Base-by-base conservation (phyloP, 176 grass and related monocot species). In the Juncus inflexus region DNA sequence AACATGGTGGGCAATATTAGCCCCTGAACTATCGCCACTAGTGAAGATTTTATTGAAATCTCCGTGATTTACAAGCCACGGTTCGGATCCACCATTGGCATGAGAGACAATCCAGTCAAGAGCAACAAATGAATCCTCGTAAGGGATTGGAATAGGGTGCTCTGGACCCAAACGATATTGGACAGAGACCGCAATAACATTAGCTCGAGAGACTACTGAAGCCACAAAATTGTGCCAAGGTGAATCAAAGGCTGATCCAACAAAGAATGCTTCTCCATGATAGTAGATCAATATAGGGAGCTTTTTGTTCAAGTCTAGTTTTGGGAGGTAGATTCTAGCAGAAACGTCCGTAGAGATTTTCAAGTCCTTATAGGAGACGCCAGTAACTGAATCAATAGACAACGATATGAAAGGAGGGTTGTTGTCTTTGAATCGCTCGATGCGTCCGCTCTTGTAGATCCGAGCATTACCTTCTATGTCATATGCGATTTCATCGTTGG, bases 21-120 rank as follows among this genome's bases (percentile, higher is more conserved):
- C 87, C 5, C 85, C 87, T 0, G 92, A 74, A 57, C 92, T 91
- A 55, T 89, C 84, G 0, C 92, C 92, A 9, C 87, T 89, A 39
- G 89, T 50, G 64, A 80, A 84, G 42, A 91, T 52, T 40, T 66
- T 69, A 9, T 52, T 62, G 43, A 97, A 77, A 78, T 97, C 84
- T 15, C 76, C 92, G 55, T 74, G 70, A 2, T 63, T 69, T 52
- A 51, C 5, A 37, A 97, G 74, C 85, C 85, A 97, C 59, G 74
- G 37, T 36, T 86, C 87, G 8, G 14, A 2, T 0, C 69, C 82
- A 12, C 41, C 73, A 2, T 11, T 65, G 12, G 55, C 65, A 58
- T 91, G 87, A 72, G 77, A 51, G 55, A 80, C 69, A 49, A 83
- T 84, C 87, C 92, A 97, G 10, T 40, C 66, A 35, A 91, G 81